These are phyloP conservation scores for Chytridium lagenaria DNA, from an alignment of 371 early-diverging fungal species.

Conservation along the genomic window DNA sequence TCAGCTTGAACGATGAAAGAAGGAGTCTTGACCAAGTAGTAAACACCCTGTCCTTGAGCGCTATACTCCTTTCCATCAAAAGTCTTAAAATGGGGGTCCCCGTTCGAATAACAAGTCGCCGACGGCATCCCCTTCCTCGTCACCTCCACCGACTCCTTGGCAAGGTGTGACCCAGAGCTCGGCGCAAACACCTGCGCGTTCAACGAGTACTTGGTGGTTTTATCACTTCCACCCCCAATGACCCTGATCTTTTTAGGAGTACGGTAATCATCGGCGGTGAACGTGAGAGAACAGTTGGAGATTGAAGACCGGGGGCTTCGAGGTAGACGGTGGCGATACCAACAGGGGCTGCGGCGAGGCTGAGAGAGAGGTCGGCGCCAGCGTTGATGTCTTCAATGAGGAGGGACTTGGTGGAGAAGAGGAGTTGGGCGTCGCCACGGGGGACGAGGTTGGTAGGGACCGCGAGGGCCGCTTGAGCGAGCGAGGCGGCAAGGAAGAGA, in stretches of 20 bases:
- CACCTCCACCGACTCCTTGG: not conserved
- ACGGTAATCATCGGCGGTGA: not conserved
- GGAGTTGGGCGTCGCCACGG: too few relatives aligned
- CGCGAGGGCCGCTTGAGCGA: too few relatives aligned
- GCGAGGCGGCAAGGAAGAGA: too few relatives aligned
- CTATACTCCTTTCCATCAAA: slow-evolving; percentile 12
- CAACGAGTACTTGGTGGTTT: slow-evolving; percentile 7
- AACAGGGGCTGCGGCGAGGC: not conserved
- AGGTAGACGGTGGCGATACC: slow-evolving; percentile 17
- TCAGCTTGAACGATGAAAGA: slow-evolving; percentile 25
- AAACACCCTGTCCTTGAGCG: slow-evolving; percentile 23
- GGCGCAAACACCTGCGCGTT: slow-evolving; percentile 10
- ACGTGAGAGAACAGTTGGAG: slow-evolving; percentile 2
- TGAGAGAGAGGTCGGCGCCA: slow-evolving; percentile 13
- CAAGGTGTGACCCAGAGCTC: not conserved
- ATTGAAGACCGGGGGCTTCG: slow-evolving; percentile 13
- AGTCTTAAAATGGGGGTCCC: slow-evolving; percentile 33
- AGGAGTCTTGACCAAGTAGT: slow-evolving; percentile 27
- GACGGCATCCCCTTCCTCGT: not conserved
- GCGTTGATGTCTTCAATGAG: too few relatives aligned
- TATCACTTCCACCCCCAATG: not conserved
- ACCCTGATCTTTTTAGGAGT: not conserved
- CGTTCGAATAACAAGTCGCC: slow-evolving; percentile 18
- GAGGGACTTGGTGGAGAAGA: too few relatives aligned
- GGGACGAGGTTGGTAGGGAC: too few relatives aligned